These are phyloP conservation scores for Alternaria novae-zelandiae DNA, from an alignment of 2,329 filamentous ascomycete genomes.

Conservation along the genomic window DNA sequence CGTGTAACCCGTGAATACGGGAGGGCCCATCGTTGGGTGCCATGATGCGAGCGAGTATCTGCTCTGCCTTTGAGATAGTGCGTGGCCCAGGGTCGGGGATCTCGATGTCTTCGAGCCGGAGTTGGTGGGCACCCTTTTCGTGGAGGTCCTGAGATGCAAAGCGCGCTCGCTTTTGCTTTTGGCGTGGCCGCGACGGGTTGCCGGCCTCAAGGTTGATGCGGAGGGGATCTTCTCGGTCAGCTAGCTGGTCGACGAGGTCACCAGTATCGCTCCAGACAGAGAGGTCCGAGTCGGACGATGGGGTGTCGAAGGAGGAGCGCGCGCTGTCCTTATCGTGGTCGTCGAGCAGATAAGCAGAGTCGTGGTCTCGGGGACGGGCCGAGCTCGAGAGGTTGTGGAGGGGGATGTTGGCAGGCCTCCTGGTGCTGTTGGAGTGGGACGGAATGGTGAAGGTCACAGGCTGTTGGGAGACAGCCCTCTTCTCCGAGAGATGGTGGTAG, in stretches of 20 bases:
- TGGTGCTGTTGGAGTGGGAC: constrained; percentile 66
- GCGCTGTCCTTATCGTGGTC: constrained; percentile 59
- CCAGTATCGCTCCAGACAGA: constrained; percentile 93
- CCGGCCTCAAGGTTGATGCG: constrained; percentile 72
- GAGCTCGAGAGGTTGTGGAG: constrained; percentile 72
- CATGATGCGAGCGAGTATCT: constrained; percentile 83
- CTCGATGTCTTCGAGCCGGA: constrained; percentile 76
- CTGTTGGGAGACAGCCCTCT: constrained; percentile 62
- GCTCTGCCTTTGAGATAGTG: constrained; percentile 70
- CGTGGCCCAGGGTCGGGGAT: constrained; percentile 73
- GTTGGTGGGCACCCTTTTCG: constrained; percentile 52
- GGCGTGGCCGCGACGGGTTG: constrained; percentile 53
- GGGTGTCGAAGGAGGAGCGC: constrained; percentile 61
- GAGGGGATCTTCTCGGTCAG: constrained; percentile 81
- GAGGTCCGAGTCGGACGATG: constrained; percentile 70
- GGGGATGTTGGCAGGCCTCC: constrained; percentile 84
- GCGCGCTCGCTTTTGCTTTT: constrained; percentile 70
- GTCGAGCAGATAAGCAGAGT: constrained; percentile 49
- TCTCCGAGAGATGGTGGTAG: constrained; percentile 31
- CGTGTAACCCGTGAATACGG: constrained; percentile 88
- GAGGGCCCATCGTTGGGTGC: constrained; percentile 71
- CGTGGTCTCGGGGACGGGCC: constrained; percentile 47
- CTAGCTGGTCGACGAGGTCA: constrained; percentile 90
- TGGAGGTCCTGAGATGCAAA: constrained; percentile 62
- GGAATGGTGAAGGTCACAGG: constrained; percentile 79